phyloP scores from a whole-genome alignment of 768 basidiomycete genomes.

The Leccinum uliginosum region DNA sequence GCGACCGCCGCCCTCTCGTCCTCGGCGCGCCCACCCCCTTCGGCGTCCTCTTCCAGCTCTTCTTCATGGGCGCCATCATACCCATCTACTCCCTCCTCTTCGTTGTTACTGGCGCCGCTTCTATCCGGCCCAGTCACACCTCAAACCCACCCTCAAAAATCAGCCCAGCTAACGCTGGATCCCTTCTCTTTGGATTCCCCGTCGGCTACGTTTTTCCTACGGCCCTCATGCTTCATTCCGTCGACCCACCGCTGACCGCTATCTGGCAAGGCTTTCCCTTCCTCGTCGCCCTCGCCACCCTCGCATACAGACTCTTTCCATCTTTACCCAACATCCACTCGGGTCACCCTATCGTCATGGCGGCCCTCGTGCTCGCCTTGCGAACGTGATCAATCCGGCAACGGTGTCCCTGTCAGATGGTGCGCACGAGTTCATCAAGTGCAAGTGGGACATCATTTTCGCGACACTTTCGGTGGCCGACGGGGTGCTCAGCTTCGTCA shows the following conservation, averaged over 20 bases:
- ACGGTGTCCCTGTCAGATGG: slow-evolving; percentile 5
- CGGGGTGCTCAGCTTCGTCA: slow-evolving; percentile 27
- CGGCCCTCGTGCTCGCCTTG: slow-evolving; percentile 13
- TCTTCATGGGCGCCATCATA: slow-evolving; percentile 39
- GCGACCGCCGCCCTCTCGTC: slow-evolving; percentile 31
- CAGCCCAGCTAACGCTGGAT: slow-evolving; percentile 46
- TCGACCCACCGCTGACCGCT: slow-evolving; percentile 42
- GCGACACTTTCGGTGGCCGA: slow-evolving; percentile 47
- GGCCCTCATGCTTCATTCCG: slow-evolving; percentile 38
- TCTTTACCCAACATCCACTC: slow-evolving; percentile 14
- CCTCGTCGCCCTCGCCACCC: slow-evolving; percentile 38
- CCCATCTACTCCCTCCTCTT: slow-evolving; percentile 48
- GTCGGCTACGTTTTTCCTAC: slow-evolving; percentile 45
- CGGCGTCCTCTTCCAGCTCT: slow-evolving; percentile 38
- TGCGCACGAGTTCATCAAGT: slow-evolving; percentile 38
- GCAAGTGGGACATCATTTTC: slow-evolving; percentile 50
- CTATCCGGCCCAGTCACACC: background rate
- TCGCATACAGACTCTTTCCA: slow-evolving; percentile 35
- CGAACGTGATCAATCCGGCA: background rate
- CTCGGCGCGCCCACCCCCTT: slow-evolving; percentile 41
- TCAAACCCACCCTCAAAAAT: slow-evolving; percentile 23
- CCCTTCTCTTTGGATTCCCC: slow-evolving; percentile 44
- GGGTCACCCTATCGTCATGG: slow-evolving; percentile 20
- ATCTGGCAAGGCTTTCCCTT: slow-evolving; percentile 54
- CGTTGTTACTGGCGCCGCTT: slow-evolving; percentile 35